phyloP scores from a whole-genome alignment of 345 rosid species.

The Lepidium africanum region DNA sequence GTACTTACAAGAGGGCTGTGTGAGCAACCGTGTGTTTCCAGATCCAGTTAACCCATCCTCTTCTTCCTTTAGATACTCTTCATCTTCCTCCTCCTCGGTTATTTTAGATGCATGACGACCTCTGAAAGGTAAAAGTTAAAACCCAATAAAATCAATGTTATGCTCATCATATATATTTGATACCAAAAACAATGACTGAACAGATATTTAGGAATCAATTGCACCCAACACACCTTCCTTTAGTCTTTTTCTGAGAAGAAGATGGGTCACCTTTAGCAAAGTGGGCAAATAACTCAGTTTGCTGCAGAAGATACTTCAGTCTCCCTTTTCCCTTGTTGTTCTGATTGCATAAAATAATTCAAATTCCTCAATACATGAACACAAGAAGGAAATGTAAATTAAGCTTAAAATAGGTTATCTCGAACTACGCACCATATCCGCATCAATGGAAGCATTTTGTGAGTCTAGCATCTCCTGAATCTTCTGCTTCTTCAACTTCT shows the following conservation, averaged over 20 bases:
- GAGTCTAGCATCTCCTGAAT: slow-evolving; percentile 85
- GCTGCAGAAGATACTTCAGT: slow-evolving; percentile 86
- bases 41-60: slow-evolving; percentile 75
- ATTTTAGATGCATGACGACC: slow-evolving; percentile 97
- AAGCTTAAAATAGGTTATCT: not conserved
- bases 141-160: not conserved
- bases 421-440: slow-evolving; percentile 63
- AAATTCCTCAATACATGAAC: not conserved
- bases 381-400: not conserved
- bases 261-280: slow-evolving; percentile 87
- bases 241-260: slow-evolving; percentile 57
- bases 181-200: not conserved
- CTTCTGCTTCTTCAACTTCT: slow-evolving; percentile 80
- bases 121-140: slow-evolving; percentile 32
- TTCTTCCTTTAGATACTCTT: slow-evolving; percentile 92
- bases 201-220: not conserved
- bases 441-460: slow-evolving; percentile 90
- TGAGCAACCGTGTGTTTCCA: slow-evolving; percentile 80
- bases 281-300: slow-evolving; percentile 95
- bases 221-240: slow-evolving; percentile 62
- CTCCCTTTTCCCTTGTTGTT: slow-evolving; percentile 87
- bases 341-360: slow-evolving; percentile 25
- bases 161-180: not conserved
- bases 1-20: slow-evolving; percentile 90
- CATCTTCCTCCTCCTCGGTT: slow-evolving; percentile 99